Percentiles rank a stretch among this genome's conserved stretches.
These are phyloP conservation scores for Geoglossum cookeanum DNA, from an alignment of 2,329 filamentous ascomycete species.

Conservation along the genomic window DNA sequence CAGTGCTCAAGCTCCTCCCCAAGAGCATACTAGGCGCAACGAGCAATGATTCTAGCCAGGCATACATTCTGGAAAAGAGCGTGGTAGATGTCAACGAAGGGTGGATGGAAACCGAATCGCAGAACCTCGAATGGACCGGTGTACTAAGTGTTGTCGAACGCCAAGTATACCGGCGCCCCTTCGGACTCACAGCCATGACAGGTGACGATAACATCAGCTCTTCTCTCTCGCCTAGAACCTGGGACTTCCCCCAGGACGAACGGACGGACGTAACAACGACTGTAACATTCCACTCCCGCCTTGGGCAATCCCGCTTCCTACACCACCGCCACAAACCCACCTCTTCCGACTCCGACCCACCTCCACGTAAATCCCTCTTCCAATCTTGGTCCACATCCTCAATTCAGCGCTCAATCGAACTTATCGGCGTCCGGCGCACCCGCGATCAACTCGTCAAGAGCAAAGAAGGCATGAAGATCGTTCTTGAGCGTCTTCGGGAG, in stretches of 20 bases:
- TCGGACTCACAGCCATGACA: neutral
- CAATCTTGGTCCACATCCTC: conserved; percentile 35
- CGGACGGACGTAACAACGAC: conserved; percentile 4
- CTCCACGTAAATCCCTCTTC: conserved; percentile 20
- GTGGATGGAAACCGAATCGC: conserved; percentile 46
- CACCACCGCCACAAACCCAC: neutral
- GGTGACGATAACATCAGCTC: neutral
- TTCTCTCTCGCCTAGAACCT: neutral
- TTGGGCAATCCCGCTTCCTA: neutral
- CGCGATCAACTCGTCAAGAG: conserved; percentile 41
- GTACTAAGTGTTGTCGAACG: conserved; percentile 43
- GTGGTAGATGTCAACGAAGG: conserved; percentile 41
- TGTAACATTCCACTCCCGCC: conserved; percentile 4
- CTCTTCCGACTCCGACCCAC: neutral
- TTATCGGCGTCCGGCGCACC: conserved; percentile 40
- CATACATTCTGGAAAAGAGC: conserved; percentile 43
- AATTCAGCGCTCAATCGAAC: conserved; percentile 43
- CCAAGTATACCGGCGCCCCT: conserved; percentile 29
- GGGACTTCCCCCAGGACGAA: conserved; percentile 1
- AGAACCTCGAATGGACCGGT: conserved; percentile 47
- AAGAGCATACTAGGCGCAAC: conserved; percentile 36
- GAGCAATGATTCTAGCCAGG: conserved; percentile 40
- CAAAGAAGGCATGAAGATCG: conserved; percentile 47
- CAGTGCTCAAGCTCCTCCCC: conserved; percentile 40
- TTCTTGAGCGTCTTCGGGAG: conserved; percentile 40